Percentiles rank a stretch among this genome's conserved stretches.
These are phyloP conservation scores for Chlorella vulgaris DNA, from an alignment of 139 green algal genomes.

Conservation along the genomic window DNA sequence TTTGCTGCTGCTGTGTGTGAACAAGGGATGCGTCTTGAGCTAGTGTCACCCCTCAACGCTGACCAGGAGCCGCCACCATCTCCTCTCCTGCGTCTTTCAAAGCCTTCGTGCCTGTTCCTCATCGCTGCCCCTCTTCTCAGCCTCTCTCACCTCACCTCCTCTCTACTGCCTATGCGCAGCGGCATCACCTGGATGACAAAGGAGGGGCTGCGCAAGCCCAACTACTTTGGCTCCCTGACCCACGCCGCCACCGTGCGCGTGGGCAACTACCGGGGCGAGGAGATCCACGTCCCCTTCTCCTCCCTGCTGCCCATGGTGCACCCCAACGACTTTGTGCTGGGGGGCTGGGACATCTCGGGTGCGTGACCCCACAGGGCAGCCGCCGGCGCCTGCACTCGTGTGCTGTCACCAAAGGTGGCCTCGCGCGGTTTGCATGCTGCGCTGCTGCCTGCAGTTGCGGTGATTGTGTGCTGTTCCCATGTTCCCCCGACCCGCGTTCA, in stretches of 20 bases:
- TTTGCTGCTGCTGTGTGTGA: not conserved
- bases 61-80: too few relatives aligned
- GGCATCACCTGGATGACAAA: constrained; percentile 99
- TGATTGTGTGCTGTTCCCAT: too few relatives aligned
- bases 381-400: too few relatives aligned
- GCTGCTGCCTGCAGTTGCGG: not conserved
- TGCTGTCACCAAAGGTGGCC: too few relatives aligned
- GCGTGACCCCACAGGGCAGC: too few relatives aligned
- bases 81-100: too few relatives aligned
- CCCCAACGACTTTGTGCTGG: constrained; percentile 95
- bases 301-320: constrained; percentile 92
- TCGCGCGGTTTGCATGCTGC: not conserved
- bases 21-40: not conserved
- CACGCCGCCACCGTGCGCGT: constrained; percentile 93
- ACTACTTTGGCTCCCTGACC: constrained; percentile 97
- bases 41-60: not conserved
- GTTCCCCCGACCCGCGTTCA: too few relatives aligned
- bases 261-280: constrained; percentile 94
- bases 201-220: constrained; percentile 94
- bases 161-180: constrained; percentile 50
- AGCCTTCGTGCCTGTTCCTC: too few relatives aligned
- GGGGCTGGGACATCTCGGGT: constrained; percentile 97
- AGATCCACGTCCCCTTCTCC: constrained; percentile 93
- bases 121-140: too few relatives aligned
- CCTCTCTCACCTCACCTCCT: not conserved